Percentiles rank a stretch among this genome's conserved stretches.
These are phyloP conservation scores for Aspergillus terreus DNA, from an alignment of 2,329 filamentous ascomycete genomes.

Conservation along the genomic window DNA sequence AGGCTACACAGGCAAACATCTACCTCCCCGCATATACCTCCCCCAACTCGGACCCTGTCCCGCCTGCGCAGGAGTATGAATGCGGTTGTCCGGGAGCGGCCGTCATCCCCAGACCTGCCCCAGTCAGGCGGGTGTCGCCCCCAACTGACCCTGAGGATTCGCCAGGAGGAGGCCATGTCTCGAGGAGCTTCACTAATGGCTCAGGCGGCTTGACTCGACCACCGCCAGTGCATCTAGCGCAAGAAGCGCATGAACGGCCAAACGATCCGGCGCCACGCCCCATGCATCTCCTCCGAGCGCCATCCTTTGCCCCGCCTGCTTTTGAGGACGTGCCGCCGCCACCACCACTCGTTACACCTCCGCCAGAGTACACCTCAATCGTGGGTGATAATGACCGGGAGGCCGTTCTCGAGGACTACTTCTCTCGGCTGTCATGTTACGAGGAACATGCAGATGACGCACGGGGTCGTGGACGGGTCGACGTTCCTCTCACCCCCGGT, in stretches of 20 bases:
- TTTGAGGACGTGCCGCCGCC: conserved; percentile 79
- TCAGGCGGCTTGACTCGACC: conserved; percentile 42
- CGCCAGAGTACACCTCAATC: conserved; percentile 78
- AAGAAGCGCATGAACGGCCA: conserved; percentile 44
- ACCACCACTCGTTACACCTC: conserved; percentile 71
- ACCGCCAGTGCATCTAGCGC: conserved; percentile 48
- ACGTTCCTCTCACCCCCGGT: conserved; percentile 62
- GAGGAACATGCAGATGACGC: conserved; percentile 61
- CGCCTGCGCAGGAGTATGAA: conserved; percentile 55
- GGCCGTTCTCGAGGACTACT: conserved; percentile 77
- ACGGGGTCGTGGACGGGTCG: conserved; percentile 42
- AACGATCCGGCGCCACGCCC: conserved; percentile 55
- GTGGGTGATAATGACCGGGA: conserved; percentile 66
- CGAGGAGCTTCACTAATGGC: conserved; percentile 38
- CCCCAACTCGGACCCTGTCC: conserved; percentile 48
- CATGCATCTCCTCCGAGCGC: conserved; percentile 77
- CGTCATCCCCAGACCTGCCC: conserved; percentile 26
- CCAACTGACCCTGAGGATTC: conserved; percentile 28
- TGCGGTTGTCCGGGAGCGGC: conserved; percentile 68
- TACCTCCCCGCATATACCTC: conserved; percentile 75
- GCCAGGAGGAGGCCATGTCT: conserved; percentile 17
- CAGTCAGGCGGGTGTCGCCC: conserved; percentile 16
- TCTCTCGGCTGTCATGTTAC: conserved; percentile 66
- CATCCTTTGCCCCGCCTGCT: conserved; percentile 82
- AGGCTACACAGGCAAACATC: conserved; percentile 87